A percentile compares a stretch with the other conserved stretches of the same genome.
Evolutionary conservation across 2,329 filamentous ascomycete genomes (phyloP).

Genomic region (Hortaea sp.): DNA sequence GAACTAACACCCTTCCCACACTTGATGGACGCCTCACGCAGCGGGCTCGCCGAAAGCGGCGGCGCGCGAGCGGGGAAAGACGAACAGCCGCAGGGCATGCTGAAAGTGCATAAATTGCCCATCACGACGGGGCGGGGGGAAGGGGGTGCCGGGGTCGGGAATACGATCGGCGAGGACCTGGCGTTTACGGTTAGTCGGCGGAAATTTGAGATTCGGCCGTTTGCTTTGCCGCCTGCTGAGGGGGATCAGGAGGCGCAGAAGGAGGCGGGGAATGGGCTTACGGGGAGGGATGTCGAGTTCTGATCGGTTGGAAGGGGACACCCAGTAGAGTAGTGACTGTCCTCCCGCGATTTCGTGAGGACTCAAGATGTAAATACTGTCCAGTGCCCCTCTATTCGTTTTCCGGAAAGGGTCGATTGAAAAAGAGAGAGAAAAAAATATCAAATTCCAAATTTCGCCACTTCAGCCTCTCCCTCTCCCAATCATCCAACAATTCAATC

Average conservation of each 20-base stretch:
- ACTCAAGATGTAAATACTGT: no score
- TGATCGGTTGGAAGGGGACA: slow-evolving; percentile 24
- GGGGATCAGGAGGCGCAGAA: slow-evolving; percentile 58
- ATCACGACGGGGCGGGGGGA: slow-evolving; percentile 83
- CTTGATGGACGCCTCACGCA: slow-evolving; percentile 42
- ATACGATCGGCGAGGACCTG: slow-evolving; percentile 66
- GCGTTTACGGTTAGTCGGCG: slow-evolving; percentile 80
- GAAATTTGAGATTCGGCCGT: slow-evolving; percentile 78
- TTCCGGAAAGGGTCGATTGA: no score
- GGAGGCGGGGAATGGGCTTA: slow-evolving; percentile 34
- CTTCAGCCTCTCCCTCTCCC: no score
- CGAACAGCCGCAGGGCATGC: slow-evolving; percentile 74
- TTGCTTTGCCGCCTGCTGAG: slow-evolving; percentile 77
- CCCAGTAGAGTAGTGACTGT: no score
- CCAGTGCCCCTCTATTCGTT: no score
- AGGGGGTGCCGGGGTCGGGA: slow-evolving; percentile 55
- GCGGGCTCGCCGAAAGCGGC: slow-evolving; percentile 29
- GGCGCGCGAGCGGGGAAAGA: slow-evolving; percentile 47
- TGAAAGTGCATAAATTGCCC: slow-evolving; percentile 74
- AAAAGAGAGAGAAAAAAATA: no score
- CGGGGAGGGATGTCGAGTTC: slow-evolving; percentile 67
- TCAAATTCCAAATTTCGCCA: no score
- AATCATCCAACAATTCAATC: no score
- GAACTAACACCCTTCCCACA: slow-evolving; percentile 69
- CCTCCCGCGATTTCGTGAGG: no score